These are phyloP conservation scores for Lophiostoma macrostomum DNA, from an alignment of 495 filamentous ascomycete genomes.

Conservation along the genomic window DNA sequence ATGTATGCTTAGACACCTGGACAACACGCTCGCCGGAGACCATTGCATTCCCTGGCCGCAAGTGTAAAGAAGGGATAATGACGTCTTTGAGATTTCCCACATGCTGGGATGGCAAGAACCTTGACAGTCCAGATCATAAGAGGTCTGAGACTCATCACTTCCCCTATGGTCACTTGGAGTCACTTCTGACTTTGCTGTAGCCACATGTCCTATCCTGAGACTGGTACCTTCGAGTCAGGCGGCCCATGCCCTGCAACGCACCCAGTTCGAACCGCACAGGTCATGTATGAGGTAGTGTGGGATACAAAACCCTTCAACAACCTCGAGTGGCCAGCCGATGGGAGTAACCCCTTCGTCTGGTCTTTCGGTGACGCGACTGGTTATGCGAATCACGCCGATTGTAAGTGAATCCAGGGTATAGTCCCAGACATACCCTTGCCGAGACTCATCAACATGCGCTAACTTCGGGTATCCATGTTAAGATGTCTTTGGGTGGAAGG, in stretches of 20 bases:
- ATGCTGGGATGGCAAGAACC: constrained; percentile 54
- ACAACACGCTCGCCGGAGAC: constrained; percentile 14
- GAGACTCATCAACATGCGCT: no score
- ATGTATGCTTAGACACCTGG: constrained; percentile 24
- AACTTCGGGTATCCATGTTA: no score
- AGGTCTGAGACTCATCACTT: no score
- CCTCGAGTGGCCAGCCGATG: constrained; percentile 26
- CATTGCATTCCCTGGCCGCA: constrained; percentile 9
- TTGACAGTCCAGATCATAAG: constrained; percentile 52
- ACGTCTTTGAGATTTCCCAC: constrained; percentile 23
- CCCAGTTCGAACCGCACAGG: constrained; percentile 27
- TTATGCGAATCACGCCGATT: constrained; percentile 47
- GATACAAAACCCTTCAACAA: constrained; percentile 27
- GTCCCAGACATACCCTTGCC: no score
- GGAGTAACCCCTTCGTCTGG: constrained; percentile 28
- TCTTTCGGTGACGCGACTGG: constrained; percentile 28
- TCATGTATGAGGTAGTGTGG: constrained; percentile 30
- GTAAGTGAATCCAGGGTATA: no score
- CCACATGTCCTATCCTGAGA: constrained; percentile 40
- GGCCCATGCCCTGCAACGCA: constrained; percentile 27
- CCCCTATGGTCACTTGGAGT: no score
- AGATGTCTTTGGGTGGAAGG: constrained; percentile 31
- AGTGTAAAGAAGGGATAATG: constrained; percentile 28
- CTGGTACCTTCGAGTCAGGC: constrained; percentile 22
- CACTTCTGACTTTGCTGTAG: no score